Conservation (phyloP, 208 protist species). For the Acanthamoeba castellanii region DNA sequence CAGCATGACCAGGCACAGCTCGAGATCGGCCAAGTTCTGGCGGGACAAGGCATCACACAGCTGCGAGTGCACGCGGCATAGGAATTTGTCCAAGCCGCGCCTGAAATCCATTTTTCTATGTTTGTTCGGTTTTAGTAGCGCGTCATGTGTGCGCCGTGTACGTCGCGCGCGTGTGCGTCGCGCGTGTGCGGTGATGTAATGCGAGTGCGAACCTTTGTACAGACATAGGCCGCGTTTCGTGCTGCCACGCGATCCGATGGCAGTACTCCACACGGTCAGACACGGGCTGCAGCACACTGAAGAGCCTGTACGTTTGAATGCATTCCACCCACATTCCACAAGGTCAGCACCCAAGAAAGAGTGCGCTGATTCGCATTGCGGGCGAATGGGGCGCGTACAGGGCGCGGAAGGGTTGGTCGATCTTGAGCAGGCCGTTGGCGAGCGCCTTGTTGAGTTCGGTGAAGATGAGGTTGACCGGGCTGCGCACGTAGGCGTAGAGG, state of each 20-base stretch:
- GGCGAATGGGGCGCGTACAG: not conserved
- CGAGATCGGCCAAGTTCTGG: conserved; percentile 19
- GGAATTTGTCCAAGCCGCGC: conserved; percentile 67
- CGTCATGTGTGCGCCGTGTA: not conserved
- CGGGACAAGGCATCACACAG: conserved; percentile 36
- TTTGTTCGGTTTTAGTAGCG: too few species aligned
- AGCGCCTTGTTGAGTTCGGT: conserved; percentile 51
- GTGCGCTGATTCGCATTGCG: not conserved
- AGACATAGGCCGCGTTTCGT: not conserved
- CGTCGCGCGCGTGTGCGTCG: not conserved
- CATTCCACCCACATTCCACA: not conserved
- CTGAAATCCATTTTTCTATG: conserved; percentile 47
- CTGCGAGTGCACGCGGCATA: conserved; percentile 53
- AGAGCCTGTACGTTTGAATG: not conserved
- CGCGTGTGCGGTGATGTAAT: too few species aligned
- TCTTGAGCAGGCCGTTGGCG: conserved; percentile 44
- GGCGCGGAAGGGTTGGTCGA: conserved; percentile 26
- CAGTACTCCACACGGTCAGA: conserved; percentile 51
- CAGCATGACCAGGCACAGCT: conserved; percentile 63
- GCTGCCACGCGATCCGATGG: conserved; percentile 55
- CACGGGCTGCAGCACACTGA: conserved; percentile 57
- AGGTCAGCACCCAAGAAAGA: not conserved
- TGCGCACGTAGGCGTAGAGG: conserved; percentile 48
- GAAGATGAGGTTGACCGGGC: conserved; percentile 72
- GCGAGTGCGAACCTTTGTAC: not conserved